A percentile compares a stretch with the other conserved stretches of the same genome.
These are phyloP conservation scores for Trichophyton equinum DNA, from an alignment of 2,329 filamentous ascomycete genomes.

Conservation along the genomic window DNA sequence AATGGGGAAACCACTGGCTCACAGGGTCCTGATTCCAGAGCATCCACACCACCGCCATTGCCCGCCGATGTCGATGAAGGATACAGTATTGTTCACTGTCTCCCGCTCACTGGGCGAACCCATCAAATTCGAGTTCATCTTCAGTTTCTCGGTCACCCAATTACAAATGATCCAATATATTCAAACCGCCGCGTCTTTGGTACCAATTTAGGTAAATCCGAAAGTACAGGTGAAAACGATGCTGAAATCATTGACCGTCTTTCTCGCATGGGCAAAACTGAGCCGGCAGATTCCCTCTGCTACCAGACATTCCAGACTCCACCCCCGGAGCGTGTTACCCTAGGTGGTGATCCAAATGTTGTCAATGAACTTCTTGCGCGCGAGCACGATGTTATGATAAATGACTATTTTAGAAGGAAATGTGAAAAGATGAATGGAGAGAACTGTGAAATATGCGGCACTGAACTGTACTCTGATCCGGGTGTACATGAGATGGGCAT, in stretches of 20 bases:
- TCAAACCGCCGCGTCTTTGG: slow-evolving; percentile 91
- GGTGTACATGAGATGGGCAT: slow-evolving; percentile 81
- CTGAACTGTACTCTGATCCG: slow-evolving; percentile 85
- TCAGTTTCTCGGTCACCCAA: slow-evolving; percentile 87
- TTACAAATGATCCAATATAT: slow-evolving; percentile 96
- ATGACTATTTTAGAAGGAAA: slow-evolving; percentile 76
- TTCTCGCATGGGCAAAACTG: slow-evolving; percentile 83
- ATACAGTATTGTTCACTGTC: slow-evolving; percentile 88
- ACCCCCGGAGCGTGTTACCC: slow-evolving; percentile 24
- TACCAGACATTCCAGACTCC: slow-evolving; percentile 51
- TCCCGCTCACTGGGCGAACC: slow-evolving; percentile 84
- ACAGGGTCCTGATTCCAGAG: slow-evolving; percentile 16
- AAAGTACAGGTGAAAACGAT: slow-evolving; percentile 60
- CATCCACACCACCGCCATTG: slow-evolving; percentile 19
- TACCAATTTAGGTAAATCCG: slow-evolving; percentile 55
- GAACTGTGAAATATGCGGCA: slow-evolving; percentile 67
- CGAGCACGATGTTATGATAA: slow-evolving; percentile 68
- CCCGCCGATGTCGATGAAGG: slow-evolving; percentile 45
- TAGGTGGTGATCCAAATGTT: slow-evolving; percentile 23
- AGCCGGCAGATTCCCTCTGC: slow-evolving; percentile 77
- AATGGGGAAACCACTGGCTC: slow-evolving; percentile 5
- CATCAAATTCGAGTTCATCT: slow-evolving; percentile 92
- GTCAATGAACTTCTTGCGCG: slow-evolving; percentile 32
- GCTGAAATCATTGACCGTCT: slow-evolving; percentile 81
- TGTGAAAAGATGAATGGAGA: slow-evolving; percentile 89